phyloP scores from a whole-genome alignment of 495 filamentous ascomycete species.

The Podospora anserina region DNA sequence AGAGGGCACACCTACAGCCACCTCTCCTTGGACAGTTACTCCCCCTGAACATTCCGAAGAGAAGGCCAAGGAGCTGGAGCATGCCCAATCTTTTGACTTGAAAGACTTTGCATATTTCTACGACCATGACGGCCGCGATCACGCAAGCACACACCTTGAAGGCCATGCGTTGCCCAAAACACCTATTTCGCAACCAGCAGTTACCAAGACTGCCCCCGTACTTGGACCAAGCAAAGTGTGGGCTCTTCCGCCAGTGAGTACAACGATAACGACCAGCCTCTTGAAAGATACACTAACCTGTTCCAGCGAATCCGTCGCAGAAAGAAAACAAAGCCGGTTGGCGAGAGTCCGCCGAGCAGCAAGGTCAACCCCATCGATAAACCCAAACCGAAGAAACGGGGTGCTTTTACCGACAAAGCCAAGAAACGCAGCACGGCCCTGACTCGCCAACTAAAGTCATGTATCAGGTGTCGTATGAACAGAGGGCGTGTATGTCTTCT shows the following conservation, averaged over 20 bases:
- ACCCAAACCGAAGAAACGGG: slow-evolving; percentile 21
- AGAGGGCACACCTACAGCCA: neutral
- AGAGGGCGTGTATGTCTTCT: slow-evolving; percentile 22
- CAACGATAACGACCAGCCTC: neutral
- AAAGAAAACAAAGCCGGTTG: slow-evolving; percentile 14
- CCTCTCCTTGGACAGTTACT: neutral
- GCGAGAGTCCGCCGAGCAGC: neutral
- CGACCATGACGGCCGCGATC: neutral
- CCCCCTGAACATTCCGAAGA: neutral
- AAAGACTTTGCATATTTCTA: neutral
- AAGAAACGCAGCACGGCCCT: slow-evolving; percentile 28
- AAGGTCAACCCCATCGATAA: slow-evolving; percentile 9
- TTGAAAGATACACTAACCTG: neutral
- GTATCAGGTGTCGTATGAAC: slow-evolving; percentile 32
- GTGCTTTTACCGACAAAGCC: slow-evolving; percentile 24
- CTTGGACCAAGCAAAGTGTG: slow-evolving; percentile 20
- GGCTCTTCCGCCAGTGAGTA: slow-evolving; percentile 22
- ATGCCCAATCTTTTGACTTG: neutral
- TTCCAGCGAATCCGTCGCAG: slow-evolving; percentile 23
- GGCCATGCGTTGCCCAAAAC: neutral
- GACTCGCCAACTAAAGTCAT: slow-evolving; percentile 29
- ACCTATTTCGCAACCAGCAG: neutral
- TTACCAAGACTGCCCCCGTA: neutral
- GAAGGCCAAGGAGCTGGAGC: neutral
- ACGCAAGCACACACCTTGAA: neutral